Evolutionary conservation across 805 yeast species (phyloP), one percentile per base, ranked within the genome.

Genomic region (Priceomyces carsonii): DNA sequence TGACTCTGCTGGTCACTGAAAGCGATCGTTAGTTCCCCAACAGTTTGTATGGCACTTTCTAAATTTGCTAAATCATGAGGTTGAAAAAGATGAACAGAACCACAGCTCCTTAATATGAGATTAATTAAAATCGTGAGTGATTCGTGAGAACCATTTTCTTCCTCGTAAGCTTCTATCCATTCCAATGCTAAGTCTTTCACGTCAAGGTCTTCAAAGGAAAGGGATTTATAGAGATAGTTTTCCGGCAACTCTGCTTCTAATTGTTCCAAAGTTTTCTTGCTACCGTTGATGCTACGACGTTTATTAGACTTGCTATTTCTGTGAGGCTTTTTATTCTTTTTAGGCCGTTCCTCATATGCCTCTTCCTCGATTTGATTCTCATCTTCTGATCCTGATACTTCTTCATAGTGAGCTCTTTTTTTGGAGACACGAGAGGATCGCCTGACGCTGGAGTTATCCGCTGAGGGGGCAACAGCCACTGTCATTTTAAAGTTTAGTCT

Each of bases 21-120:
- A 29, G 75, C 60, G 13, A 77, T 65, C 42, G 85, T 84, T 18
- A 89, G 59, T 55, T 87, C 95, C 3, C 73, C 79, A 7, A 86
- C 75, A 0, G 96, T 85, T 22, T 81, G 84, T 10, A 74, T 65
- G 0, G 93, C 85, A 6, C 85, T 76, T 26, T 84, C 89, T 35
- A 75, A 66, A 48, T 80, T 81, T 16, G 66, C 68, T 32, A 87
- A 80, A 54, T 89, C 96, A 55, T 90, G 95, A 18, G 78, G 76
- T 40, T 80, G 81, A 7, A 86, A 75, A 17, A 74, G 75, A 2
- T 79, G 68, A 14, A 77, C 69, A 32, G 89, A 82, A 0, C 96
- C 96, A 53, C 86, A 79, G 32, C 80, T 66, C 39, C 89, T 68
- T 26, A 90, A 61, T 1, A 86, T 47, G 32, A 88, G 67, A 55